These are phyloP conservation scores for Schwanniomyces occidentalis DNA, from an alignment of 805 yeast species.

Conservation along the genomic window DNA sequence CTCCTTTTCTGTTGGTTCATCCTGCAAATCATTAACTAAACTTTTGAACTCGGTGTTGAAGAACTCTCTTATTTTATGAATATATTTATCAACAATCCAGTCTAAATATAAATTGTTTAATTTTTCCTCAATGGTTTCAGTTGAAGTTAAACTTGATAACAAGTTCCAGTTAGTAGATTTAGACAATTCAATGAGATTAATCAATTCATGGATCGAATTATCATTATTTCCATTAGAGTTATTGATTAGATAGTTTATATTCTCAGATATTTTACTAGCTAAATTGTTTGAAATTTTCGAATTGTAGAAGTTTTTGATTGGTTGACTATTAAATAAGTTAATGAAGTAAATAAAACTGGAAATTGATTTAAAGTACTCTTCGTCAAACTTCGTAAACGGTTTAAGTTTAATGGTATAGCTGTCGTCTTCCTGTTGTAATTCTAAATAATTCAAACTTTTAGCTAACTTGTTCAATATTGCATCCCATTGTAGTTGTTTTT, in stretches of 20 bases:
- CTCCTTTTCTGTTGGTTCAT: slow-evolving; percentile 13
- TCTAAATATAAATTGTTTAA: slow-evolving; percentile 28
- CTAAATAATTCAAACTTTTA: background rate
- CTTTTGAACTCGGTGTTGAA: slow-evolving; percentile 16
- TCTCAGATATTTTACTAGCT: slow-evolving; percentile 29
- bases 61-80: slow-evolving; percentile 25
- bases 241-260: slow-evolving; percentile 22
- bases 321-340: slow-evolving; percentile 20
- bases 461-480: slow-evolving; percentile 7
- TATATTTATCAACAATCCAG: slow-evolving; percentile 34
- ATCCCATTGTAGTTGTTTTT: slow-evolving; percentile 13
- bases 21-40: slow-evolving; percentile 11
- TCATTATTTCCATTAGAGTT: slow-evolving; percentile 12
- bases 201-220: slow-evolving; percentile 17
- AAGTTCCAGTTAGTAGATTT: slow-evolving; percentile 14
- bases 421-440: background rate
- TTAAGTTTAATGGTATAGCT: background rate
- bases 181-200: slow-evolving; percentile 14
- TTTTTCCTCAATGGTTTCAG: slow-evolving; percentile 8
- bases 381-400: slow-evolving; percentile 1
- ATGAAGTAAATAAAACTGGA: slow-evolving; percentile 29
- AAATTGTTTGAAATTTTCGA: slow-evolving; percentile 30
- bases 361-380: slow-evolving; percentile 21
- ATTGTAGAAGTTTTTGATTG: slow-evolving; percentile 25
- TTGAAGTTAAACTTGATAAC: slow-evolving; percentile 8